Conservation (phyloP, 2,329 filamentous ascomycete species). For the Colletotrichum sojae region DNA sequence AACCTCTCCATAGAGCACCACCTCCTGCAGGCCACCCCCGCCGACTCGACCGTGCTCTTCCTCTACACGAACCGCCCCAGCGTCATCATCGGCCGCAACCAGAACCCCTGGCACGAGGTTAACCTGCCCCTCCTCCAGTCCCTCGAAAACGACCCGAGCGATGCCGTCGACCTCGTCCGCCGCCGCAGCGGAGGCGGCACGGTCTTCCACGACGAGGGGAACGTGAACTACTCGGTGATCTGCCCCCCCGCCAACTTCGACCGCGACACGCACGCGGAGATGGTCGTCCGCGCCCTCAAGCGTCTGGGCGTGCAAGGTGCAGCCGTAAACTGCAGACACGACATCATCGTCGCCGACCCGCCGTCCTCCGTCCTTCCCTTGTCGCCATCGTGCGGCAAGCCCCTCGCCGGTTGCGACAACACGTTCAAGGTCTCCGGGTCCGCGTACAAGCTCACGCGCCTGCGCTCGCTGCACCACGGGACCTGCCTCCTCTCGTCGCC, state of each 20-base stretch:
- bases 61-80: conserved; percentile 91
- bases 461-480: conserved; percentile 90
- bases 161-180: conserved; percentile 74
- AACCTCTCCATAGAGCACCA: conserved; percentile 97
- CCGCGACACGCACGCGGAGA: conserved; percentile 88
- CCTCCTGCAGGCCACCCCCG: conserved; percentile 81
- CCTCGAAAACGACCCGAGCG: conserved; percentile 17
- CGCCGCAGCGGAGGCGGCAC: conserved; percentile 90
- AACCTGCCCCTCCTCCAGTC: conserved; percentile 74
- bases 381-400: neutral
- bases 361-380: neutral
- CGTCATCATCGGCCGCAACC: conserved; percentile 93
- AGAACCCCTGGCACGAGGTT: conserved; percentile 97
- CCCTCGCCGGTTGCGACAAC: conserved; percentile 30
- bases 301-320: conserved; percentile 70
- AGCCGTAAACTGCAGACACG: conserved; percentile 90
- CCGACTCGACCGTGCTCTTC: conserved; percentile 83
- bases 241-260: conserved; percentile 83
- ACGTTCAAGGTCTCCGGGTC: conserved; percentile 91
- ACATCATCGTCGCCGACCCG: conserved; percentile 81
- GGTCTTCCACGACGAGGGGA: conserved; percentile 94
- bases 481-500: conserved; percentile 87
- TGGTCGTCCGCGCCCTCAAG: conserved; percentile 89
- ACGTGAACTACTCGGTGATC: conserved; percentile 95
- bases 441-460: conserved; percentile 90